Evolutionary conservation across 768 basidiomycete species (phyloP).

Genomic region (Leucocoprinus leucothites): DNA sequence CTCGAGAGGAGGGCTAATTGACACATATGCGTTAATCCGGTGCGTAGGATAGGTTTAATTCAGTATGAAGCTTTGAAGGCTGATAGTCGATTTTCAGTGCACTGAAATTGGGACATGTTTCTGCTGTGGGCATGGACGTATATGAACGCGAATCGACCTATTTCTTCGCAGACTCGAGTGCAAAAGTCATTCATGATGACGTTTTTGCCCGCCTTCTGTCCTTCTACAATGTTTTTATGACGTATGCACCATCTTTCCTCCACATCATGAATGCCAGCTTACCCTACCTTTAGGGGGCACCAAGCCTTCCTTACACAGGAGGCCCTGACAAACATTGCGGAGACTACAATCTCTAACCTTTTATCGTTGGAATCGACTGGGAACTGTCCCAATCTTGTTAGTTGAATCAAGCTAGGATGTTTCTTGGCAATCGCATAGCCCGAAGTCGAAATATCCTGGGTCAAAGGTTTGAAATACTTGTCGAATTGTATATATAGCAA

Average conservation of each 20-base stretch:
- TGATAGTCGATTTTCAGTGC: conserved; percentile 19
- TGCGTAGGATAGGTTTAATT: conserved; percentile 11
- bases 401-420: neutral
- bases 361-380: conserved; percentile 29
- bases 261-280: neutral
- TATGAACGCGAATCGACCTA: conserved; percentile 39
- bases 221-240: conserved; percentile 46
- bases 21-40: conserved; percentile 40
- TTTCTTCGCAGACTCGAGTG: conserved; percentile 41
- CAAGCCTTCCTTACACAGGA: conserved; percentile 41
- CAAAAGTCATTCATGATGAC: conserved; percentile 43
- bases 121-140: conserved; percentile 42
- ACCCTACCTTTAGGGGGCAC: conserved; percentile 29
- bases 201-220: conserved; percentile 41
- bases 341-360: conserved; percentile 35
- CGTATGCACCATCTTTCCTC: conserved; percentile 21
- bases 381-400: conserved; percentile 27
- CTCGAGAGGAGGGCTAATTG: conserved; percentile 39
- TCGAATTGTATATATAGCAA: no score
- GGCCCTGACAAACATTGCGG: conserved; percentile 37
- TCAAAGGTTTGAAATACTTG: no score
- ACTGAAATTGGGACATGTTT: conserved; percentile 35
- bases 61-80: neutral
- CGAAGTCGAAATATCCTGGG: neutral
- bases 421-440: no score